A percentile compares a stretch with the other conserved stretches of the same genome.
Evolutionary conservation across 495 filamentous ascomycete species (phyloP).

Genomic region (Polyplosphaeria fusca): DNA sequence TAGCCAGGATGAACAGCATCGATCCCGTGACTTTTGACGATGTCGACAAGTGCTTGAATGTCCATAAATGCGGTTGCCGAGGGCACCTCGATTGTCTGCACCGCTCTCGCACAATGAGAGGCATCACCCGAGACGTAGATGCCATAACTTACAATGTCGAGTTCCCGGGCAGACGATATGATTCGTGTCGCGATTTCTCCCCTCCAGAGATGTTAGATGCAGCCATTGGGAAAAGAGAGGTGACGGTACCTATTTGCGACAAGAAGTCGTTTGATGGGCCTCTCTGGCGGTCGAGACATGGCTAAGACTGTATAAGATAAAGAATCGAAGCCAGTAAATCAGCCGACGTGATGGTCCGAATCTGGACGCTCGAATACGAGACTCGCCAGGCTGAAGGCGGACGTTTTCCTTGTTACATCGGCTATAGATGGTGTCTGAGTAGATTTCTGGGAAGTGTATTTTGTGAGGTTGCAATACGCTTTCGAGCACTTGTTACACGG

Average conservation of each 20-base stretch:
- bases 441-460: no score
- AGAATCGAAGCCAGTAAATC: no score
- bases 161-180: slow-evolving; percentile 54
- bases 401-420: no score
- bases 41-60: slow-evolving; percentile 46
- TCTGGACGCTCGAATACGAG: slow-evolving; percentile 14
- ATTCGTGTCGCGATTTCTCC: slow-evolving; percentile 63
- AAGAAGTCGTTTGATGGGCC: slow-evolving; percentile 52
- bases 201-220: slow-evolving; percentile 41
- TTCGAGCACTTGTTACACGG: no score
- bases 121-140: slow-evolving; percentile 54
- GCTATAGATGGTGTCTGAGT: no score
- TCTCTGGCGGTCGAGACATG: slow-evolving; percentile 32
- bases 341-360: no score
- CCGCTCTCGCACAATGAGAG: slow-evolving; percentile 49
- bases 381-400: slow-evolving; percentile 18
- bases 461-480: no score
- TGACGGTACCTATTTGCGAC: slow-evolving; percentile 53
- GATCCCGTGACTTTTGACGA: slow-evolving; percentile 51
- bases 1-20: slow-evolving; percentile 61
- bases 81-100: slow-evolving; percentile 48
- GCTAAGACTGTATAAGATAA: no score
- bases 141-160: slow-evolving; percentile 53
- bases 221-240: background rate
- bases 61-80: slow-evolving; percentile 53